phyloP scores from a whole-genome alignment of 1,139 yeast species.

The Debaryomyces psychrophilus region DNA sequence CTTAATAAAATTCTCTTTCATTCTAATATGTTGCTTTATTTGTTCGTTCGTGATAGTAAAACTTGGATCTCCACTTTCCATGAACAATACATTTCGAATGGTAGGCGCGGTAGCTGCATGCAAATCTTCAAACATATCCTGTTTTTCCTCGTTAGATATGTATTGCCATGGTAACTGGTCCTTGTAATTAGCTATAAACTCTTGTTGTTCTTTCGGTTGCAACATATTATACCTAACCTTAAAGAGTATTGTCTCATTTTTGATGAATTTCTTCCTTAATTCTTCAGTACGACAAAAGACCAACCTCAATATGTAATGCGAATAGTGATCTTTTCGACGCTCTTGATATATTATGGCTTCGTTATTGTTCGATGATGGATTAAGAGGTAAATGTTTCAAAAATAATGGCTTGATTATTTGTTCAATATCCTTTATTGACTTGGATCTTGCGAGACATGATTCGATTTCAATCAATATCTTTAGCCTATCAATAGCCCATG shows the following conservation, averaged over 20 bases:
- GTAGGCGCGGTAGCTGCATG: slow-evolving; percentile 53
- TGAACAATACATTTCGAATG: slow-evolving; percentile 33
- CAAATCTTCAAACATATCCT: slow-evolving; percentile 50
- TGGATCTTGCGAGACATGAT: slow-evolving; percentile 67
- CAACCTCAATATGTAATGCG: slow-evolving; percentile 83
- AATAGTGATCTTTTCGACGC: slow-evolving; percentile 85
- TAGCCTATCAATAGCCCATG: slow-evolving; percentile 93
- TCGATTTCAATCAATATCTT: slow-evolving; percentile 85
- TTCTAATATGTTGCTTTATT: slow-evolving; percentile 44
- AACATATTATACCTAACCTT: slow-evolving; percentile 68
- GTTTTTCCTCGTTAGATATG: slow-evolving; percentile 66
- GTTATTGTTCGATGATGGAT: slow-evolving; percentile 36
- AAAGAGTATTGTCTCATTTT: slow-evolving; percentile 76
- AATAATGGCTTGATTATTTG: slow-evolving; percentile 65
- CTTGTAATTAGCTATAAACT: slow-evolving; percentile 59
- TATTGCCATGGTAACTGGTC: slow-evolving; percentile 71
- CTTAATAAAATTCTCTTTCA: slow-evolving; percentile 67
- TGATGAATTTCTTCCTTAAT: slow-evolving; percentile 73
- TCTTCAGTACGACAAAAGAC: slow-evolving; percentile 94
- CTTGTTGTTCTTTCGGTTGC: slow-evolving; percentile 69
- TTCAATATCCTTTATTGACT: slow-evolving; percentile 67
- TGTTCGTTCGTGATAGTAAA: slow-evolving; percentile 44
- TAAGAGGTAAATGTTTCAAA: slow-evolving; percentile 66
- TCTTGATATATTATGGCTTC: slow-evolving; percentile 46
- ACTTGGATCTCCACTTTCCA: slow-evolving; percentile 33